Percentiles rank a stretch among this genome's conserved stretches.
phyloP scores from a whole-genome alignment of 2,329 filamentous ascomycete species.

The Taxawa tesnikishii region DNA sequence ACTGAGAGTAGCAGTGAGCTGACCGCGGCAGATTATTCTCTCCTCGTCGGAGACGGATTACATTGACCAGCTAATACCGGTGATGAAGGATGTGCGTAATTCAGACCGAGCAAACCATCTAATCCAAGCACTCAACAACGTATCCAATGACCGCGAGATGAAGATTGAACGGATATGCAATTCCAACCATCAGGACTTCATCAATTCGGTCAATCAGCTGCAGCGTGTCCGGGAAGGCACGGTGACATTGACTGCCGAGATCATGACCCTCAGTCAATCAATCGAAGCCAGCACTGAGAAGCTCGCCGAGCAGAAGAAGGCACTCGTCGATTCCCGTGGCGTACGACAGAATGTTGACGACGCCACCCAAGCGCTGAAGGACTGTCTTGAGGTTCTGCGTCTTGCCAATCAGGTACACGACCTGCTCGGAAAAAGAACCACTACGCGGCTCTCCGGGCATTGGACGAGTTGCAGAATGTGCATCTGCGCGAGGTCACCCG shows the following conservation, averaged over 20 bases:
- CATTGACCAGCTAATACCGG: constrained; percentile 87
- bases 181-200: constrained; percentile 93
- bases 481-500: constrained; percentile 89
- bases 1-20: constrained; percentile 1
- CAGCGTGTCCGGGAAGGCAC: constrained; percentile 85
- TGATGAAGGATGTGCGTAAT: constrained; percentile 77
- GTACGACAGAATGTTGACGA: constrained; percentile 95
- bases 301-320: constrained; percentile 86
- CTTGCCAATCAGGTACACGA: constrained; percentile 93
- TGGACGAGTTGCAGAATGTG: constrained; percentile 94
- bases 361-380: constrained; percentile 73
- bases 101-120: constrained; percentile 62
- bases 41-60: constrained; percentile 88
- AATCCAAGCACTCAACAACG: constrained; percentile 65
- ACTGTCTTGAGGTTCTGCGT: constrained; percentile 82
- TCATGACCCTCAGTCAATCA: constrained; percentile 81
- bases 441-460: constrained; percentile 82
- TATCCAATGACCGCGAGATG: constrained; percentile 73
- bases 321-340: constrained; percentile 79
- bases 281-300: constrained; percentile 93
- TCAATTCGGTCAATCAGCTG: constrained; percentile 86
- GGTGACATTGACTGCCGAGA: constrained; percentile 77
- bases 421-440: constrained; percentile 87
- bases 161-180: constrained; percentile 93
- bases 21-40: constrained; percentile 62